A percentile compares a stretch with the other conserved stretches of the same genome.
These are phyloP conservation scores for Candida tammaniensis DNA, from an alignment of 805 yeast species.

Conservation along the genomic window DNA sequence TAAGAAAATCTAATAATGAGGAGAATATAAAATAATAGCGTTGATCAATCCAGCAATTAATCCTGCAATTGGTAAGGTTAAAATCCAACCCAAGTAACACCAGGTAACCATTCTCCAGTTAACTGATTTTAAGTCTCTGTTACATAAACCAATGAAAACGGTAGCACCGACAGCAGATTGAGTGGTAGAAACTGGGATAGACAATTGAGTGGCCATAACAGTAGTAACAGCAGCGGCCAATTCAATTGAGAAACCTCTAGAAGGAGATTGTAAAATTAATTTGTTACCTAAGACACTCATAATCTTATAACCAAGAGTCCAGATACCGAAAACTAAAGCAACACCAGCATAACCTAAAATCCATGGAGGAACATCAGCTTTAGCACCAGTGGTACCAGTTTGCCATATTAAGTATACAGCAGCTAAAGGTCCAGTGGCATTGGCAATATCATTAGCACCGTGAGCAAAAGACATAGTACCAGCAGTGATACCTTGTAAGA, in stretches of 20 bases:
- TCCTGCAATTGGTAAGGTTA: constrained; percentile 75
- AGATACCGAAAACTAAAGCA: constrained; percentile 62
- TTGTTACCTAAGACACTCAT: constrained; percentile 73
- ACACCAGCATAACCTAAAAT: constrained; percentile 65
- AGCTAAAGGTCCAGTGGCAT: constrained; percentile 74
- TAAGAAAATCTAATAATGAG: constrained; percentile 29
- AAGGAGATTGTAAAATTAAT: constrained; percentile 71
- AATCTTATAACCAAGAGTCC: constrained; percentile 71
- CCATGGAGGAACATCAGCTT: constrained; percentile 69
- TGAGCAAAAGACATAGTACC: constrained; percentile 80
- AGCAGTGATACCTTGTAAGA: constrained; percentile 71
- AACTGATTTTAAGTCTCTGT: constrained; percentile 57
- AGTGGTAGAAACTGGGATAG: constrained; percentile 74
- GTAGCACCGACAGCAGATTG: constrained; percentile 80
- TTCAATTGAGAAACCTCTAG: constrained; percentile 75
- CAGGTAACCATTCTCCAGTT: constrained; percentile 77
- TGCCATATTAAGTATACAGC: constrained; percentile 64
- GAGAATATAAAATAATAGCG: constrained; percentile 65
- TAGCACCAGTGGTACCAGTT: constrained; percentile 41
- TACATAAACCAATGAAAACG: constrained; percentile 72
- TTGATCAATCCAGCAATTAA: constrained; percentile 64
- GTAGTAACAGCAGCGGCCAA: constrained; percentile 76
- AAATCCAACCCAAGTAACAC: constrained; percentile 70
- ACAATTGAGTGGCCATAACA: constrained; percentile 70
- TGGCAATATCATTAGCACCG: constrained; percentile 77